These are phyloP conservation scores for Selenicereus undatus DNA, from an alignment of 148 eudicot species.

Conservation along the genomic window DNA sequence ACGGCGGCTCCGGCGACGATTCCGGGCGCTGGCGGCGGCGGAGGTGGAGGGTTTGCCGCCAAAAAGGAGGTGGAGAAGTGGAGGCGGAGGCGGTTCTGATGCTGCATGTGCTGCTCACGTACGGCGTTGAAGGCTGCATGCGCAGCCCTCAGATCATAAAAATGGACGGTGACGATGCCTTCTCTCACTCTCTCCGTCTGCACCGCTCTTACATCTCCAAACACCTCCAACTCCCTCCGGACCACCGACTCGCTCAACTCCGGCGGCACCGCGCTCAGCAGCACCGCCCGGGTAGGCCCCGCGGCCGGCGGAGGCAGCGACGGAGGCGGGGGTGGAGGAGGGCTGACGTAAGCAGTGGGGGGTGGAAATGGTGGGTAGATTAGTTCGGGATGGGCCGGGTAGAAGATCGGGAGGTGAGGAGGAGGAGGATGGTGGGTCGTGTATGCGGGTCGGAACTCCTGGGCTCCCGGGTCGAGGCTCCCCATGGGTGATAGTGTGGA, in stretches of 20 bases:
- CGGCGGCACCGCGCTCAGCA: conserved; percentile 55
- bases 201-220: conserved; percentile 85
- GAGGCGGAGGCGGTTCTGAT: conserved; percentile 53
- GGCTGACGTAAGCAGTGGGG: not conserved
- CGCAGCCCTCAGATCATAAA: conserved; percentile 71
- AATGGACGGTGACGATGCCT: conserved; percentile 81
- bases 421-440: not conserved
- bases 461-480: conserved; percentile 49
- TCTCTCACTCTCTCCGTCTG: conserved; percentile 70
- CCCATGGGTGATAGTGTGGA: conserved; percentile 17
- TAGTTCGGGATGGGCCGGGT: conserved; percentile 1
- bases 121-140: conserved; percentile 47
- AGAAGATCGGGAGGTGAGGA: conserved; percentile 3
- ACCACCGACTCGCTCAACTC: conserved; percentile 58
- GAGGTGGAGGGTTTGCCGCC: conserved; percentile 17
- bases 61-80: conserved; percentile 31
- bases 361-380: not conserved
- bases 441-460: conserved; percentile 48
- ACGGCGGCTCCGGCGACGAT: conserved; percentile 53
- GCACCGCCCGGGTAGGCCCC: conserved; percentile 52
- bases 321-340: conserved; percentile 1
- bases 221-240: conserved; percentile 64
- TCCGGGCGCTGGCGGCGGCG: conserved; percentile 48
- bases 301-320: conserved; percentile 14
- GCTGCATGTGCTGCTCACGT: conserved; percentile 81